Conservation (phyloP, 2,329 filamentous ascomycete species). For the Penicillium psychrosexuale region DNA sequence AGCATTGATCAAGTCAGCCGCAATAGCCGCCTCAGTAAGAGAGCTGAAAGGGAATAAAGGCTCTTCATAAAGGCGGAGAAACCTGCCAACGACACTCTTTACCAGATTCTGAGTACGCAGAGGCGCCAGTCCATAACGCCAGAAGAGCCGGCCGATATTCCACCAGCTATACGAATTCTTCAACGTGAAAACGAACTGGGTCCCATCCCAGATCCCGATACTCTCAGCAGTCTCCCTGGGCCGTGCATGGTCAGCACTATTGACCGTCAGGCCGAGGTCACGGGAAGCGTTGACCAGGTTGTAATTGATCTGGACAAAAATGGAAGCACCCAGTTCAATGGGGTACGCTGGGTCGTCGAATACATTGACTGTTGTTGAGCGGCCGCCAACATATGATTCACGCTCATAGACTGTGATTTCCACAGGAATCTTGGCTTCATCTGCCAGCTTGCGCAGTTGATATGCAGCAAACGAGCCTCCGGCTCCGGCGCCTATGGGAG, state of each 20-base stretch:
- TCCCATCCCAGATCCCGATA: conserved; percentile 82
- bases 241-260: conserved; percentile 49
- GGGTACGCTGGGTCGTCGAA: conserved; percentile 65
- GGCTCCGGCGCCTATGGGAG: conserved; percentile 71
- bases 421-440: conserved; percentile 56
- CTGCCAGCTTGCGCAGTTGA: conserved; percentile 69
- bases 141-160: conserved; percentile 74
- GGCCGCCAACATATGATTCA: conserved; percentile 72
- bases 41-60: conserved; percentile 83
- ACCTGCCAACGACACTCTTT: conserved; percentile 66
- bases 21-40: conserved; percentile 64
- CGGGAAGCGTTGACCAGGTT: conserved; percentile 73
- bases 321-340: conserved; percentile 85
- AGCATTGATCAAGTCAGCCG: conserved; percentile 63
- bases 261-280: conserved; percentile 65
- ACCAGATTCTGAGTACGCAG: conserved; percentile 70
- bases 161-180: conserved; percentile 68
- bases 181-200: conserved; percentile 66
- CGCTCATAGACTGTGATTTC: conserved; percentile 90
- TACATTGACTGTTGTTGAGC: conserved; percentile 77
- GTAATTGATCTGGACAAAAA: conserved; percentile 81
- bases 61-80: conserved; percentile 74
- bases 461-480: conserved; percentile 86
- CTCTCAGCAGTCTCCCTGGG: conserved; percentile 47
- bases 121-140: conserved; percentile 80